These are phyloP conservation scores for Rhodomyrtus psidioides DNA, from an alignment of 441 rosid genomes.

Conservation along the genomic window DNA sequence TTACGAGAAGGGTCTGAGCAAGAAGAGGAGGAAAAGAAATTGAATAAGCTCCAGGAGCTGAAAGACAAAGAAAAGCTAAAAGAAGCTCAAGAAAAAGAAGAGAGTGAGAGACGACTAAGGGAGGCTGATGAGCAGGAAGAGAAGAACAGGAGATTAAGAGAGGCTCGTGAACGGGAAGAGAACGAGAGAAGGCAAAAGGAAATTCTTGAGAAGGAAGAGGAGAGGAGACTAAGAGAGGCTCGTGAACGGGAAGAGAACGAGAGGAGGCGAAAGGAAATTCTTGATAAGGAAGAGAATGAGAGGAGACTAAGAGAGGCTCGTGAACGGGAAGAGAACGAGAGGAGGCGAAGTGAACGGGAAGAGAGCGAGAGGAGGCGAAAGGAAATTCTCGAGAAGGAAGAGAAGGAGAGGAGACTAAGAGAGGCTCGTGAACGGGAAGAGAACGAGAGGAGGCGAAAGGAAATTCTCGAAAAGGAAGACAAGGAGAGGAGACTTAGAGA, in stretches of 20 bases:
- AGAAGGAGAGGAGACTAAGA: not conserved
- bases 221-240: slow-evolving; percentile 5
- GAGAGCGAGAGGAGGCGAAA: slow-evolving; percentile 12
- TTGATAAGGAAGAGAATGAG: slow-evolving; percentile 10
- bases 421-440: slow-evolving; percentile 11
- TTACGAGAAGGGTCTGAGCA: slow-evolving; percentile 18
- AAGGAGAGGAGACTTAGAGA: slow-evolving; percentile 16
- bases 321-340: slow-evolving; percentile 2
- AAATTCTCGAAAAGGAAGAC: slow-evolving; percentile 5
- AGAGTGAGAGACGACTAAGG: slow-evolving; percentile 21
- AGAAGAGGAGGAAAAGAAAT: slow-evolving; percentile 29
- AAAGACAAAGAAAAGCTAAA: slow-evolving; percentile 32
- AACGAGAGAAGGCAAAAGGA: slow-evolving; percentile 16
- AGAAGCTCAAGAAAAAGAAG: slow-evolving; percentile 30
- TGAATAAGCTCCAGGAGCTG: slow-evolving; percentile 29
- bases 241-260: not conserved
- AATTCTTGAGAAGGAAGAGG: slow-evolving; percentile 1
- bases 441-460: not conserved
- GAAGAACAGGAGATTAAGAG: slow-evolving; percentile 24
- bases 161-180: slow-evolving; percentile 18
- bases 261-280: not conserved
- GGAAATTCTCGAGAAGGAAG: slow-evolving; percentile 21
- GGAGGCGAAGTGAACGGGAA: slow-evolving; percentile 6
- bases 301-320: not conserved
- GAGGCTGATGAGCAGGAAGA: slow-evolving; percentile 28